phyloP scores from a whole-genome alignment of 306 rosid species.

The Cicer pinnatifidum region DNA sequence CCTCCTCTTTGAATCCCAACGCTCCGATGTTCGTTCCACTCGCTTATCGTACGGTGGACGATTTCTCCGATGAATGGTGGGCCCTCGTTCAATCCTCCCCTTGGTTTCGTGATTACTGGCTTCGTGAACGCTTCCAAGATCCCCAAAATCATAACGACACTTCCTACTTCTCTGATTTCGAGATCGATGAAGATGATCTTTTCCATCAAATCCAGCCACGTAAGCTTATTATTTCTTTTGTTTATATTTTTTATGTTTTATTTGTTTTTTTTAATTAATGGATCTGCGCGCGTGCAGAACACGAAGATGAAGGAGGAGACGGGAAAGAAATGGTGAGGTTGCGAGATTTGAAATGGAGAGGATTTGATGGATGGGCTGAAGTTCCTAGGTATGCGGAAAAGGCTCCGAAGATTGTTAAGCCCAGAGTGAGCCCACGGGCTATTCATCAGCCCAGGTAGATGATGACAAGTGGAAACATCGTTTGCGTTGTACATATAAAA shows the following conservation, averaged over 20 bases:
- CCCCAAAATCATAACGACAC: slow-evolving; percentile 53
- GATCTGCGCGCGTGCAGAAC: slow-evolving; percentile 42
- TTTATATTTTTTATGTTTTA: background rate
- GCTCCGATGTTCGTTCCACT: slow-evolving; percentile 85
- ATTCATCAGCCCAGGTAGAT: slow-evolving; percentile 93
- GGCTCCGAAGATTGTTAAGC: slow-evolving; percentile 67
- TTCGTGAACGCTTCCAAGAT: slow-evolving; percentile 79
- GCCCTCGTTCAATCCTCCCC: slow-evolving; percentile 70
- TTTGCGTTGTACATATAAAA: background rate
- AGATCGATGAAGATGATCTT: slow-evolving; percentile 52
- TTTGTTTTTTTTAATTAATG: background rate
- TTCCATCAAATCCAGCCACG: slow-evolving; percentile 44
- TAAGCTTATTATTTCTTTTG: slow-evolving; percentile 20
- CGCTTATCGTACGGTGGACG: slow-evolving; percentile 81
- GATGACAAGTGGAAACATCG: background rate
- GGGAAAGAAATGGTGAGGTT: slow-evolving; percentile 52
- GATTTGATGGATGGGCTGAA: slow-evolving; percentile 42
- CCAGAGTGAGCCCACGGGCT: slow-evolving; percentile 73
- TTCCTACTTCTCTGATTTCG: slow-evolving; percentile 40
- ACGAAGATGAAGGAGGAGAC: slow-evolving; percentile 24
- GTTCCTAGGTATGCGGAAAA: slow-evolving; percentile 64
- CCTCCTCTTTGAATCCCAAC: slow-evolving; percentile 67
- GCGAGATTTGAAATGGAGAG: slow-evolving; percentile 63
- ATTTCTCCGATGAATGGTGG: slow-evolving; percentile 96
- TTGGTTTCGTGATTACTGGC: slow-evolving; percentile 93